These are phyloP conservation scores for Nannochloris sp. DNA, from an alignment of 139 green algal species.

Conservation along the genomic window DNA sequence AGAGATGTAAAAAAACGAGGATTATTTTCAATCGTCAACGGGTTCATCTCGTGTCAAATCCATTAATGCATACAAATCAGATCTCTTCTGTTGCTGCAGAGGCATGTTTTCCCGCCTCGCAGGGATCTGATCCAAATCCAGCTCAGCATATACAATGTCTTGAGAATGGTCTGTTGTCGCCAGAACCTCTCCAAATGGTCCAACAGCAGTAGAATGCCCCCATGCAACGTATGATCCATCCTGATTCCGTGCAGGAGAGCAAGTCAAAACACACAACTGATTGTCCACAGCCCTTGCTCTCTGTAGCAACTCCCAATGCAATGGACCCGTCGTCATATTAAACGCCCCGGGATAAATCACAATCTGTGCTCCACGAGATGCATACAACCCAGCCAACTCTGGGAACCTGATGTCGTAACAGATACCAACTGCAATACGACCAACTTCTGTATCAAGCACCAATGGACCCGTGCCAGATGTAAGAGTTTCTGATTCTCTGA, in stretches of 20 bases:
- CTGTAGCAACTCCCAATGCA: constrained; percentile 94
- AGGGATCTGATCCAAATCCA: constrained; percentile 61
- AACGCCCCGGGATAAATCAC: constrained; percentile 75
- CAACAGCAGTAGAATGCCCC: constrained; percentile 67
- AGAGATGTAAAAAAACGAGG: not conserved
- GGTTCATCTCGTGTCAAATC: constrained; percentile 35
- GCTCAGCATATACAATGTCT: constrained; percentile 41
- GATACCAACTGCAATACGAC: constrained; percentile 82
- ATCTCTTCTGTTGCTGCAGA: constrained; percentile 62
- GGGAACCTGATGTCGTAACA: constrained; percentile 98
- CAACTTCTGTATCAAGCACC: constrained; percentile 78
- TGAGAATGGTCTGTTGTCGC: constrained; percentile 53
- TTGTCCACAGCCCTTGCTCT: constrained; percentile 84
- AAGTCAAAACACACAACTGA: constrained; percentile 86
- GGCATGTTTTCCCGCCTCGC: constrained; percentile 61
- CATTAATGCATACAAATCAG: constrained; percentile 69
- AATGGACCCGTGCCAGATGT: constrained; percentile 57
- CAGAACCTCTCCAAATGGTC: constrained; percentile 73
- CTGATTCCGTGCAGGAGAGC: constrained; percentile 74
- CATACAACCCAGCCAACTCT: constrained; percentile 83
- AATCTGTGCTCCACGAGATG: constrained; percentile 63
- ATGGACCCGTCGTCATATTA: constrained; percentile 58
- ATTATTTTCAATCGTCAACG: not conserved
- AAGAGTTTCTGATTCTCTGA: constrained; percentile 90
- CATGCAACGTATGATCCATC: constrained; percentile 42